Evolutionary conservation across 1,284 basidiomycete genomes (phyloP).

Genomic region (Ganoderma leucocontextum): DNA sequence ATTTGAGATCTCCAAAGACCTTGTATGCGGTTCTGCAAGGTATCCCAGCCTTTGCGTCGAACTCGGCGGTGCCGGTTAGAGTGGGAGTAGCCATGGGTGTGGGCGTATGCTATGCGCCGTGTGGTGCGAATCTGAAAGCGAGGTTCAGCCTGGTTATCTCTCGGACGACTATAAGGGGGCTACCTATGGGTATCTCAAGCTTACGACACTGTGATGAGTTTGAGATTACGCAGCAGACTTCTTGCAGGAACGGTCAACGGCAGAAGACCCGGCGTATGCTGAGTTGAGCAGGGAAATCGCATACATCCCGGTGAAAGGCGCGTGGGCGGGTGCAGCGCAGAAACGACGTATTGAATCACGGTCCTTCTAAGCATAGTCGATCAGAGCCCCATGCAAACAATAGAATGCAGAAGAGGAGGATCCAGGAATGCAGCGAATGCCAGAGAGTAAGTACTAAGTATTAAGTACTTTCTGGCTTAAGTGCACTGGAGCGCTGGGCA

Average conservation of each 20-base stretch:
- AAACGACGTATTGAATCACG: neutral
- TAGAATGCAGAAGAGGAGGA: neutral
- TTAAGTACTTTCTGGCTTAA: too few relatives aligned
- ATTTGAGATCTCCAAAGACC: slow-evolving; percentile 39
- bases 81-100: slow-evolving; percentile 27
- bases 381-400: neutral
- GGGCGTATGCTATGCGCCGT: slow-evolving; percentile 10
- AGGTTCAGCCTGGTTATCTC: neutral
- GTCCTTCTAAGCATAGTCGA: neutral
- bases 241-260: neutral
- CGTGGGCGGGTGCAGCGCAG: neutral
- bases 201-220: neutral
- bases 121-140: neutral
- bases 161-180: neutral
- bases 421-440: neutral
- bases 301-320: neutral
- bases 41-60: slow-evolving; percentile 28
- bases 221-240: neutral
- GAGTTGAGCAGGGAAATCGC: neutral
- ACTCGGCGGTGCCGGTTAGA: slow-evolving; percentile 24
- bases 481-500: too few relatives aligned
- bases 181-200: neutral
- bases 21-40: slow-evolving; percentile 42
- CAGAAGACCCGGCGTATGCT: neutral
- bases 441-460: too few relatives aligned